phyloP scores from a whole-genome alignment of 164 flowering plant genomes.

The Annona cherimola region DNA sequence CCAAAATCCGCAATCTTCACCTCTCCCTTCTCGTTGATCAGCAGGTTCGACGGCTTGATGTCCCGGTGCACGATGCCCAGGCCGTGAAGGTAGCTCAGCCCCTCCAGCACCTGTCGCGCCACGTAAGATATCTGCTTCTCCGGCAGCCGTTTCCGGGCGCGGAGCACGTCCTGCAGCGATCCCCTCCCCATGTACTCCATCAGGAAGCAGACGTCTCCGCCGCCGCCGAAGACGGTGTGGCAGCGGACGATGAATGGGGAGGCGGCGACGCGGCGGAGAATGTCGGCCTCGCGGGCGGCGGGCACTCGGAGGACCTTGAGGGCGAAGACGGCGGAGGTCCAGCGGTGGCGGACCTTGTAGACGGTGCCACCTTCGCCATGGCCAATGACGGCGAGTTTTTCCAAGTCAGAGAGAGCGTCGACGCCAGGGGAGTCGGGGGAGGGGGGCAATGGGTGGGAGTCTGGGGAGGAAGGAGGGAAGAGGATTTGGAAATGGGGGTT shows the following conservation, averaged over 20 bases:
- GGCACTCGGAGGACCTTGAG: slow-evolving; percentile 33
- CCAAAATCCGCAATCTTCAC: slow-evolving; percentile 68
- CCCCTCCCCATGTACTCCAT: slow-evolving; percentile 63
- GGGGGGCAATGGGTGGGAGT: slow-evolving; percentile 1
- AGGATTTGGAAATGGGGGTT: slow-evolving; percentile 1
- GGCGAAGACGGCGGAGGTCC: slow-evolving; percentile 27
- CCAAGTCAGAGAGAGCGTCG: slow-evolving; percentile 31
- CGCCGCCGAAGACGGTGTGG: slow-evolving; percentile 25
- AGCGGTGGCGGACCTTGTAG: slow-evolving; percentile 36
- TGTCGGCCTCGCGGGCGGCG: slow-evolving; percentile 38
- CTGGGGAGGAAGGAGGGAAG: slow-evolving; percentile 7
- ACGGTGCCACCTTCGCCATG: slow-evolving; percentile 44
- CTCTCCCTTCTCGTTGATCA: slow-evolving; percentile 35
- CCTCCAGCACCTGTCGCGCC: slow-evolving; percentile 35
- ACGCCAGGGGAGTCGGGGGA: slow-evolving; percentile 17
- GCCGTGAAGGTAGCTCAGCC: slow-evolving; percentile 44
- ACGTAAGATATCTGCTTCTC: slow-evolving; percentile 32
- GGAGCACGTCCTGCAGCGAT: slow-evolving; percentile 33
- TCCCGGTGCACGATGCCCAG: slow-evolving; percentile 52
- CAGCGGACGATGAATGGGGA: slow-evolving; percentile 39
- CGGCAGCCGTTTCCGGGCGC: slow-evolving; percentile 13
- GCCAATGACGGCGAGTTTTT: slow-evolving; percentile 42
- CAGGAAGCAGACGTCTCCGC: slow-evolving; percentile 27
- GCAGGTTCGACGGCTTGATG: slow-evolving; percentile 57
- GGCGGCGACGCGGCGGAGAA: slow-evolving; percentile 33